Evolutionary conservation across 768 basidiomycete species (phyloP), one percentile per base, ranked within the genome.

Genomic region (Chalciporus sphaerocephalus): DNA sequence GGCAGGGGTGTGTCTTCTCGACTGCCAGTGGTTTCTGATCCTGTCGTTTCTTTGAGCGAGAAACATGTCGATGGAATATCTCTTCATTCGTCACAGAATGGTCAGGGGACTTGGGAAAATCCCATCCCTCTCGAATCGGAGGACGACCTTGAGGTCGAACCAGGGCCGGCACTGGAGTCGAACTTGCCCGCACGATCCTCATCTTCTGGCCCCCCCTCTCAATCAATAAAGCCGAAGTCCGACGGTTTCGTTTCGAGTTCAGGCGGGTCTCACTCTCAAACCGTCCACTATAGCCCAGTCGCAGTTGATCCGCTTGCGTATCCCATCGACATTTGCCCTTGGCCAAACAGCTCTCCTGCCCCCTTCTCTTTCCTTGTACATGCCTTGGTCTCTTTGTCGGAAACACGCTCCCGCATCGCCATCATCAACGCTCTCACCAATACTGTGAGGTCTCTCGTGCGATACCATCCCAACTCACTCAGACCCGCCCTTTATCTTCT

Each of bases 401-500:
- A 73, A 38, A 92, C 89, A 0, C 79, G 81, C 24, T 91, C 89
- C 17, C 79, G 89, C 21, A 85, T 81, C 40, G 59, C 70, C 25
- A 90, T 91, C 44, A 61, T 81, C 48, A 80, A 85, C 56, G 75
- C 74, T 15, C 65, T 90, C 45, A 84, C 83, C 28, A 95, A 94
- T 55, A 74, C 85, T 22, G 65, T 95, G 8, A 82, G 86, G 22
- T 74, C 79, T 17, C 74, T 95, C 42, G 73, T 82, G 49, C 60
- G 69, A 30, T 76, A 81, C 53, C 80, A 92, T 55, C 78, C 87
- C 0, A 44, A 72, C 17, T 85, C 88, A 32, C 75, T 95, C 35
- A 68, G 86, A 37, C 76, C 87, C n/a, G 74, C 87, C 27, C 67
- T 92, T 6, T 92, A 92, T 60, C 78, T 92, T 17, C 70, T 92